A percentile compares a stretch with the other conserved stretches of the same genome.
These are phyloP conservation scores for Corchorus olitorius DNA, from an alignment of 345 rosid genomes.

Conservation along the genomic window DNA sequence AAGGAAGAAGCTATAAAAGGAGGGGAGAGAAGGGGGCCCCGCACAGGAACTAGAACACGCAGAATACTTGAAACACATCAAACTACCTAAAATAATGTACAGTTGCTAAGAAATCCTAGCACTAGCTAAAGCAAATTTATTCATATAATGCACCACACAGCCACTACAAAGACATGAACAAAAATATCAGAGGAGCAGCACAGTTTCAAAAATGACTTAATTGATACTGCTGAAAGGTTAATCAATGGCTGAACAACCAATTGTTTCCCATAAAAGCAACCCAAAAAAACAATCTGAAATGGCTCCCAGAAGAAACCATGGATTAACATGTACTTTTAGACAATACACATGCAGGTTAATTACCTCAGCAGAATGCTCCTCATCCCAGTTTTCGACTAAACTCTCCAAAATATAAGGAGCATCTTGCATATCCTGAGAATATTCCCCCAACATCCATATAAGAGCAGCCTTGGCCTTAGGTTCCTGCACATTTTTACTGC, in stretches of 20 bases:
- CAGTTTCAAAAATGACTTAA: neutral
- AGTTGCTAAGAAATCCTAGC: neutral
- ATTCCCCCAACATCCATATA: constrained; percentile 99
- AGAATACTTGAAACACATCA: neutral
- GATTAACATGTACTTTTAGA: constrained; percentile 8
- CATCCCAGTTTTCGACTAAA: constrained; percentile 90
- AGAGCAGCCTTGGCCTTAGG: constrained; percentile 98
- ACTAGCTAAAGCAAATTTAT: neutral
- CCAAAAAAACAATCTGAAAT: constrained; percentile 9
- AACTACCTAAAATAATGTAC: neutral
- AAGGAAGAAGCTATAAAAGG: neutral
- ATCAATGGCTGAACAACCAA: constrained; percentile 5
- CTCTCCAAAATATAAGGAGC: constrained; percentile 93
- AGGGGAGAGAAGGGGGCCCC: neutral
- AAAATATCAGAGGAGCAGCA: neutral
- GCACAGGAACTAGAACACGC: neutral
- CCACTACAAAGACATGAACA: neutral
- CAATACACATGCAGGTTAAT: constrained; percentile 9
- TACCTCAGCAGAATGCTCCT: constrained; percentile 95
- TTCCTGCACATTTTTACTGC: constrained; percentile 89
- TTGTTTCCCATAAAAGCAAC: neutral
- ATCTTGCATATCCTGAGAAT: constrained; percentile 96
- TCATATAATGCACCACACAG: neutral
- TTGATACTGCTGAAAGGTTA: neutral
- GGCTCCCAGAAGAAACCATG: neutral